phyloP scores from a whole-genome alignment of 352 stramenopile genomes.

The Phytophthora gonapodyides region DNA sequence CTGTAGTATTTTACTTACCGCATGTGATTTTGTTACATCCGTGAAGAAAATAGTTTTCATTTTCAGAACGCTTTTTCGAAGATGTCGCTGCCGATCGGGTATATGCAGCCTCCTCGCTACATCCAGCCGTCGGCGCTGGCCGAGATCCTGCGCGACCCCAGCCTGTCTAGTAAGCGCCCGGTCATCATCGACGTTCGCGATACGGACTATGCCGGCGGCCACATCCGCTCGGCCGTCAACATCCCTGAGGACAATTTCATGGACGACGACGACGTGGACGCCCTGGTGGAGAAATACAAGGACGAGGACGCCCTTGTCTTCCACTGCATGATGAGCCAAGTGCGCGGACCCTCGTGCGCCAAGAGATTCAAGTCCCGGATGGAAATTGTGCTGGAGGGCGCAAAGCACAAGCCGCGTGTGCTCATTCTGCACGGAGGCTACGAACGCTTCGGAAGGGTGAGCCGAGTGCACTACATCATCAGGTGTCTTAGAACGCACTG shows the following conservation, averaged over 20 bases:
- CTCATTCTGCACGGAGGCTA: conserved; percentile 77
- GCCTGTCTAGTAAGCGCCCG: conserved; percentile 26
- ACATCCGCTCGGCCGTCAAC: conserved; percentile 82
- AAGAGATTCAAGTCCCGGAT: conserved; percentile 75
- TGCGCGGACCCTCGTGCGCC: conserved; percentile 81
- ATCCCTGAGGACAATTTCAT: conserved; percentile 80
- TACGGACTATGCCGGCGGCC: conserved; percentile 62
- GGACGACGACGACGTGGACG: conserved; percentile 82
- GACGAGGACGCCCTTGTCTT: conserved; percentile 74
- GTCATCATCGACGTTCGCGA: conserved; percentile 82
- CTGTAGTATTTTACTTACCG: too few relatives aligned
- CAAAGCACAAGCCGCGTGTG: conserved; percentile 52
- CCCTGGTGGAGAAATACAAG: conserved; percentile 69
- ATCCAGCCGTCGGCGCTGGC: conserved; percentile 62
- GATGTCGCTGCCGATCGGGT: conserved; percentile 37
- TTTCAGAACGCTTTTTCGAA: not conserved
- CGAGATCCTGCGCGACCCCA: conserved; percentile 48
- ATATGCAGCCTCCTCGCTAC: conserved; percentile 43
- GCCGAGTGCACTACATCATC: not conserved
- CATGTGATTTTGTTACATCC: conserved; percentile 2
- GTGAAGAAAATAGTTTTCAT: not conserved
- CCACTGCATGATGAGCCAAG: conserved; percentile 90
- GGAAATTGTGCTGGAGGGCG: conserved; percentile 51
- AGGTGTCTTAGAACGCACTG: conserved; percentile 6
- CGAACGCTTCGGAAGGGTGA: conserved; percentile 65